Evolutionary conservation across 345 rosid species (phyloP).

Genomic region (Hypericum perforatum): DNA sequence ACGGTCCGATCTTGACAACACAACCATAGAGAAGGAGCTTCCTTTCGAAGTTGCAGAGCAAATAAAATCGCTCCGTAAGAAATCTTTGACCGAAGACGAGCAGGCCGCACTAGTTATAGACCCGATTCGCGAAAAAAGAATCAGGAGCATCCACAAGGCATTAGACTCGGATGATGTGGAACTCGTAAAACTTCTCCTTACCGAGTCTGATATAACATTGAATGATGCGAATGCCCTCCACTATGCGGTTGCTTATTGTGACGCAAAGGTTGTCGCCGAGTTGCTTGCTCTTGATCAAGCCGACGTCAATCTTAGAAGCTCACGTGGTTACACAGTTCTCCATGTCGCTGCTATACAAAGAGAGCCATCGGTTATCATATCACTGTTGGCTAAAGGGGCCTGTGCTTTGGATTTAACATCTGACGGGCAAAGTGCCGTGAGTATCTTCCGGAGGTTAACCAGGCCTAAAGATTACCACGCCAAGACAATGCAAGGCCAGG

Average conservation of each 20-base stretch:
- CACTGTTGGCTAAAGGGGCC: constrained; percentile 66
- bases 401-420: constrained; percentile 50
- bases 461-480: constrained; percentile 79
- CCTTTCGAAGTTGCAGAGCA: constrained; percentile 52
- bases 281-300: constrained; percentile 59
- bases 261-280: constrained; percentile 76
- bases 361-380: constrained; percentile 61
- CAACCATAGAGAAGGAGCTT: constrained; percentile 72
- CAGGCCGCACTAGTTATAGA: constrained; percentile 15
- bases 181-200: constrained; percentile 72
- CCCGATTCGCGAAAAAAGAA: constrained; percentile 49
- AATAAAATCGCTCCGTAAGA: constrained; percentile 41
- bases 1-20: constrained; percentile 63
- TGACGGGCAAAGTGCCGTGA: constrained; percentile 80
- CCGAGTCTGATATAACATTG: constrained; percentile 65
- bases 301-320: constrained; percentile 60
- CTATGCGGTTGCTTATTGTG: constrained; percentile 86
- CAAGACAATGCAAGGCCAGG: constrained; percentile 64
- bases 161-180: constrained; percentile 93
- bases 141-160: constrained; percentile 72
- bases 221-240: constrained; percentile 81
- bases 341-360: constrained; percentile 86
- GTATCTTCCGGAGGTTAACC: constrained; percentile 69
- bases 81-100: constrained; percentile 34
- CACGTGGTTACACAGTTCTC: constrained; percentile 74